These are phyloP conservation scores for Chytriomyces sp. DNA, from an alignment of 192 early-diverging fungal genomes.

Conservation along the genomic window DNA sequence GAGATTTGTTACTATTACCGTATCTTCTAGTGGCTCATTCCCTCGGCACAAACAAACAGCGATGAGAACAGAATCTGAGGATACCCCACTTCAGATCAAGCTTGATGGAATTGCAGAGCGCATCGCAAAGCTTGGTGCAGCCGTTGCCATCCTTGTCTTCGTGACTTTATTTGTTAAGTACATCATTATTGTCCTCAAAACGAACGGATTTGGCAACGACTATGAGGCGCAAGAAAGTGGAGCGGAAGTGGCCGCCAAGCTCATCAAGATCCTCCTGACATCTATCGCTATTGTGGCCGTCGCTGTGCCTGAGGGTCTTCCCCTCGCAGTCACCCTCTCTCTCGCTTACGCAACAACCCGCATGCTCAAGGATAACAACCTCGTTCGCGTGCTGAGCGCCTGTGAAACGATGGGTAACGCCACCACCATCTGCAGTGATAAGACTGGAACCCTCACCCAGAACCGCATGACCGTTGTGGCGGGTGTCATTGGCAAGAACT, in stretches of 20 bases:
- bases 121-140: conserved; percentile 91
- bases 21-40: neutral
- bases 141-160: conserved; percentile 85
- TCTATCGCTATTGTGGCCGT: conserved; percentile 94
- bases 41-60: neutral
- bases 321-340: conserved; percentile 94
- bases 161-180: conserved; percentile 84
- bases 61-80: conserved; percentile 78
- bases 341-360: conserved; percentile 90
- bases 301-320: conserved; percentile 97
- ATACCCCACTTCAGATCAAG: conserved; percentile 94
- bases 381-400: conserved; percentile 91
- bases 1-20: neutral
- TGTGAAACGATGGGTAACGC: conserved; percentile 99
- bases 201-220: conserved; percentile 17
- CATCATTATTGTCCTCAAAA: conserved; percentile 55
- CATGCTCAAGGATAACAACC: conserved; percentile 97
- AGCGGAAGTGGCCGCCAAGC: conserved; percentile 13
- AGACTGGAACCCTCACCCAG: conserved; percentile 97
- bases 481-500: conserved; percentile 73
- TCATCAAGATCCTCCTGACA: conserved; percentile 75
- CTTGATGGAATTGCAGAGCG: conserved; percentile 86
- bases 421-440: conserved; percentile 98
- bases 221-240: conserved; percentile 20
- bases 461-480: conserved; percentile 97